Conservation (phyloP, 148 eudicot species). For the Nyssa sinensis region DNA sequence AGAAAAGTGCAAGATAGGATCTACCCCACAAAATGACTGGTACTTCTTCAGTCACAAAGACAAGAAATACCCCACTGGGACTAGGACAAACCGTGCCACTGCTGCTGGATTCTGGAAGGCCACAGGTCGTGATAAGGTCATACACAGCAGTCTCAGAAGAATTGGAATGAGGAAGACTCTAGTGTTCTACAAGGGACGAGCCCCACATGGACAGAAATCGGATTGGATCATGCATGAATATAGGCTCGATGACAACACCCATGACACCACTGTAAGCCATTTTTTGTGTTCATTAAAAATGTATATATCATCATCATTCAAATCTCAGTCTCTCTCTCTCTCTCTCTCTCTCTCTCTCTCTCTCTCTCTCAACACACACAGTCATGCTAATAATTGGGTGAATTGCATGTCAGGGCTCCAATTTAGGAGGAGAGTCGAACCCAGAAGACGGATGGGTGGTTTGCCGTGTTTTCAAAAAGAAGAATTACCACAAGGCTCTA, state of each 20-base stretch:
- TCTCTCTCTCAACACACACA: no score
- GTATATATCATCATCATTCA: no score
- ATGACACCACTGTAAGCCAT: constrained; percentile 12
- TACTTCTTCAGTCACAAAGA: constrained; percentile 78
- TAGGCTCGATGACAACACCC: constrained; percentile 38
- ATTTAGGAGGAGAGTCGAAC: constrained; percentile 6
- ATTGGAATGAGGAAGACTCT: constrained; percentile 75
- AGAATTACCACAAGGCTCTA: constrained; percentile 38
- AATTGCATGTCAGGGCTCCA: constrained; percentile 11
- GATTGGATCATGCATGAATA: constrained; percentile 91
- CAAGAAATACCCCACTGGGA: constrained; percentile 76
- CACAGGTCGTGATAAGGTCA: constrained; percentile 70
- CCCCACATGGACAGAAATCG: constrained; percentile 70
- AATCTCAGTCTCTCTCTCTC: no score
- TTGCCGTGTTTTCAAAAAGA: constrained; percentile 54
- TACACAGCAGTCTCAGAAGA: constrained; percentile 29
- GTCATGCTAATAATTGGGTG: no score
- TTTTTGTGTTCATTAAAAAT: no score
- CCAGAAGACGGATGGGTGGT: constrained; percentile 56
- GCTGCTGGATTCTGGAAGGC: constrained; percentile 84
- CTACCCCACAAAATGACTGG: constrained; percentile 64
- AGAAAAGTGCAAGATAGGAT: constrained; percentile 61
- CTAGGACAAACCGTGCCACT: constrained; percentile 66
- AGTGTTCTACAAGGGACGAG: constrained; percentile 73
- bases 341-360: no score